Conservation (phyloP, 2,329 filamentous ascomycete genomes). For the Chaetomiaceae sp. region DNA sequence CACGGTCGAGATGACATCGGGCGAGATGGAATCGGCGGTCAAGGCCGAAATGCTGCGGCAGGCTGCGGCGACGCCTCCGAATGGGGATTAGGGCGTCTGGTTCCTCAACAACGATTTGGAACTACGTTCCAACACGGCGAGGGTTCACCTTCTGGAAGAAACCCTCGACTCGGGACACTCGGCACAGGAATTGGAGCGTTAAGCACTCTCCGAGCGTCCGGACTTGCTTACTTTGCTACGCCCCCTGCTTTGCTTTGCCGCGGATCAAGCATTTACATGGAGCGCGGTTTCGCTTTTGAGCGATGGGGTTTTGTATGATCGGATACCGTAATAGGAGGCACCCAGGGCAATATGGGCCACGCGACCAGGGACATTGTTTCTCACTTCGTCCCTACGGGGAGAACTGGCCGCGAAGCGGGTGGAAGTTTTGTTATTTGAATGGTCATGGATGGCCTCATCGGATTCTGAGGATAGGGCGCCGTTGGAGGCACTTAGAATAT, state of each 20-base stretch:
- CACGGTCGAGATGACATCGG: conserved; percentile 24
- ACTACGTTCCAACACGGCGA: background rate
- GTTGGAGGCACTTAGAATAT: background rate
- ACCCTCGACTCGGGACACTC: background rate
- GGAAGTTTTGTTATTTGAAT: background rate
- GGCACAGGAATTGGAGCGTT: background rate
- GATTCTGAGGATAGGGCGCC: background rate
- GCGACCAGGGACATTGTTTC: too few relatives aligned
- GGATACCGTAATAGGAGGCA: background rate
- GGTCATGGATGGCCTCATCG: background rate
- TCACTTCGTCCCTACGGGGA: background rate
- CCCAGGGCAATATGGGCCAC: too few relatives aligned
- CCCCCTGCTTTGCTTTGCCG: background rate
- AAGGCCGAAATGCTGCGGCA: conserved; percentile 22
- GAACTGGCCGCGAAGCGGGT: background rate
- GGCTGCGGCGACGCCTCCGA: conserved; percentile 19
- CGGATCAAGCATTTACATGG: conserved; percentile 1
- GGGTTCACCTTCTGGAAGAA: background rate
- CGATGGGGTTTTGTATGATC: conserved; percentile 1
- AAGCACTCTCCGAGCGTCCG: background rate
- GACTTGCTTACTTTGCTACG: background rate
- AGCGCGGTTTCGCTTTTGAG: background rate
- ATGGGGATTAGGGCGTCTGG: conserved; percentile 2
- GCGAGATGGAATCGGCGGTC: conserved; percentile 28
- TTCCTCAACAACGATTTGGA: background rate